Percentiles rank a stretch among this genome's conserved stretches.
Evolutionary conservation across 176 grass and related monocot genomes (phyloP).

Genomic region (Miscanthus lutarioriparius): DNA sequence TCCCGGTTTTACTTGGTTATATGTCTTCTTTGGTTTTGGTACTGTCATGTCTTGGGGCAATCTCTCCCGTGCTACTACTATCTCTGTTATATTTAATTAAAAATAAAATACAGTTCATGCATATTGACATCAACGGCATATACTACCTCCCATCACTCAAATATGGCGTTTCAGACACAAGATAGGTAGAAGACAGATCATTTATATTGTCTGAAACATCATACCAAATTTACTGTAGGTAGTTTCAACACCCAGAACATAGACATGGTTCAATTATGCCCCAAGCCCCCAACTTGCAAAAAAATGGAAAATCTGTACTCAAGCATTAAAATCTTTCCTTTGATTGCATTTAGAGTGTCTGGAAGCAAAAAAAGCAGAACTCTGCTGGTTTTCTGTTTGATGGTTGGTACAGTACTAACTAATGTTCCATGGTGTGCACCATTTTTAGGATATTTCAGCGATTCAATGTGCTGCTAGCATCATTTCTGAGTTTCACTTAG

Average conservation of each 20-base stretch:
- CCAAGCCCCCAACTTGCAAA: neutral
- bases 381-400: too few species aligned
- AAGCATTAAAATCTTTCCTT: neutral
- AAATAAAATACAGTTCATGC: neutral
- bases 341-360: too few species aligned
- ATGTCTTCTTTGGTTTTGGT: conserved; percentile 5
- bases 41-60: neutral
- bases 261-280: neutral
- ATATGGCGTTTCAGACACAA: neutral
- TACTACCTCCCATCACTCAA: neutral
- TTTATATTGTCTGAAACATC: too few species aligned
- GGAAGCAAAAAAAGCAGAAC: too few species aligned
- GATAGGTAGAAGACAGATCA: too few species aligned
- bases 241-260: neutral
- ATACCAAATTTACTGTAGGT: neutral
- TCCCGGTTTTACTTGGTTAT: conserved; percentile 8
- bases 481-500: neutral
- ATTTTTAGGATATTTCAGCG: neutral
- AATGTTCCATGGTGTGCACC: neutral
- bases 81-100: neutral
- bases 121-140: neutral
- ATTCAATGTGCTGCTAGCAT: neutral
- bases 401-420: neutral
- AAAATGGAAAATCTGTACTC: neutral
- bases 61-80: neutral